Conservation (phyloP, 176 grass and related monocot species). For the Alopecurus myosuroides region DNA sequence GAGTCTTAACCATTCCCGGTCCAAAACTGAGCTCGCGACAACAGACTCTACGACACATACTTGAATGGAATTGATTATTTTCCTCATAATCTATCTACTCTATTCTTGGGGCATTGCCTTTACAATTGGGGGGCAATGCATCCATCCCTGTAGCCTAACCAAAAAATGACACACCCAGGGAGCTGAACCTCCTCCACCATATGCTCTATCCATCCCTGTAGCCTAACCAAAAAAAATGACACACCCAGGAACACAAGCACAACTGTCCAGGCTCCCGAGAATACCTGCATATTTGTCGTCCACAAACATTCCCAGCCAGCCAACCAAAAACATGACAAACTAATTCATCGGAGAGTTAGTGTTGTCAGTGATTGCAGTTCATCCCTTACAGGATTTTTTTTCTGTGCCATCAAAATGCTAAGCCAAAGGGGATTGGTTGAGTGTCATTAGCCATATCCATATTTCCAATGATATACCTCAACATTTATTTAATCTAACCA, state of each 20-base stretch:
- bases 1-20: too few species aligned
- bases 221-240: too few species aligned
- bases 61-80: not conserved
- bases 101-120: not conserved
- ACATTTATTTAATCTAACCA: not conserved
- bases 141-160: not conserved
- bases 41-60: not conserved
- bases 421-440: not conserved
- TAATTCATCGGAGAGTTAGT: not conserved
- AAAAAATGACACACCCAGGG: not conserved
- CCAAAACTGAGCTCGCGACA: not conserved
- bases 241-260: constrained; percentile 87
- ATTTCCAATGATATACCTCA: not conserved
- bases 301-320: not conserved
- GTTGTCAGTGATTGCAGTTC: not conserved
- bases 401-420: not conserved
- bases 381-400: not conserved
- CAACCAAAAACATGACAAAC: not conserved
- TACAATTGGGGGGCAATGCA: not conserved
- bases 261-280: constrained; percentile 88
- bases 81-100: not conserved
- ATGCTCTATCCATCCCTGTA: too few species aligned
- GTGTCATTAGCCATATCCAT: not conserved
- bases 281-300: constrained; percentile 65
- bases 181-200: not conserved